A percentile compares a stretch with the other conserved stretches of the same genome.
Evolutionary conservation across 306 rosid genomes (phyloP).

Genomic region (Fragaria nilgerrensis): DNA sequence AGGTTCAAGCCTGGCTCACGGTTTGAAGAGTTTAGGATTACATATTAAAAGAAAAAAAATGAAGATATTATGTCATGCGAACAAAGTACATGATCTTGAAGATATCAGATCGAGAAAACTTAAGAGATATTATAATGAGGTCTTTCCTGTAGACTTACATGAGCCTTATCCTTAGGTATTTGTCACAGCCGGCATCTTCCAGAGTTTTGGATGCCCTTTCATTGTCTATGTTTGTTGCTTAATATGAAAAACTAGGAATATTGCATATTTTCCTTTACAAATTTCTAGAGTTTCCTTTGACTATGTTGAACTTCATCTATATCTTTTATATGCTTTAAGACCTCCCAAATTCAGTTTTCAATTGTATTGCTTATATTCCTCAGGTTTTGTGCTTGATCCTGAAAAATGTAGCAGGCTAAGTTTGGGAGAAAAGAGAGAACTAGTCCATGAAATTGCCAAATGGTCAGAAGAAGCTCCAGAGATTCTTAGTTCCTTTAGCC

Average conservation of each 20-base stretch:
- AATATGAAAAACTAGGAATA: not conserved
- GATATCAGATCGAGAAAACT: not conserved
- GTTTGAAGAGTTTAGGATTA: not conserved
- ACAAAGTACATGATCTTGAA: not conserved
- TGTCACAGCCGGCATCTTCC: not conserved
- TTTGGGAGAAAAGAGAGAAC: constrained; percentile 63
- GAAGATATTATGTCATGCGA: not conserved
- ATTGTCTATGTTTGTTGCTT: not conserved
- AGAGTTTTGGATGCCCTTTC: not conserved
- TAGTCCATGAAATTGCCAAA: constrained; percentile 62
- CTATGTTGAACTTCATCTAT: not conserved
- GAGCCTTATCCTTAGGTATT: not conserved
- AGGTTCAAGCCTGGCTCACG: not conserved
- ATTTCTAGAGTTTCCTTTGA: not conserved
- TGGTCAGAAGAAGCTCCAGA: constrained; percentile 64
- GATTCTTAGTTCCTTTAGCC: constrained; percentile 66
- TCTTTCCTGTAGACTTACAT: not conserved
- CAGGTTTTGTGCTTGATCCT: constrained; percentile 67
- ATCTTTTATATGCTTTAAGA: not conserved
- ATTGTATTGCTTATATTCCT: not conserved
- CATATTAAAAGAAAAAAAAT: not conserved
- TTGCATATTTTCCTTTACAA: not conserved
- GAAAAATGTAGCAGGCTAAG: constrained; percentile 53
- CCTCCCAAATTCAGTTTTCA: constrained; percentile 2
- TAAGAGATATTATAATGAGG: not conserved